phyloP scores from a whole-genome alignment of 495 filamentous ascomycete genomes.

The Lophium mytilinum region DNA sequence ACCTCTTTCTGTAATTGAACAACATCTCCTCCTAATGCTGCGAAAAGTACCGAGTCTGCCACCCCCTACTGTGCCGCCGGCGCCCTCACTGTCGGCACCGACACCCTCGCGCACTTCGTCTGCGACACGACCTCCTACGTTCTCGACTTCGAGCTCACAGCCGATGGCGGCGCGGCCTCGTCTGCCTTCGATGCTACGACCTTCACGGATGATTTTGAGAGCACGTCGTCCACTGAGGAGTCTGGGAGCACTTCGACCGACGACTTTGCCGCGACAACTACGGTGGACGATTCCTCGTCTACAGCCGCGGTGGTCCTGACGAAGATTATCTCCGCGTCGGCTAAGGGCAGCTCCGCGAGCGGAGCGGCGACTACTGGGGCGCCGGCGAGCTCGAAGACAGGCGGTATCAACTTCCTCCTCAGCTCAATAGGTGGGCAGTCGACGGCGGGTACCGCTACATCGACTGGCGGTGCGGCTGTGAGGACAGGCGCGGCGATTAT shows the following conservation, averaged over 20 bases:
- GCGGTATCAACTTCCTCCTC: no score
- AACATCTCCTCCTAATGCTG: no score
- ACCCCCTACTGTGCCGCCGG: background rate
- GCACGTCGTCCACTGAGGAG: background rate
- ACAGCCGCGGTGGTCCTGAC: no score
- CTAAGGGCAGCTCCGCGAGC: background rate
- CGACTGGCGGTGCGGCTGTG: background rate
- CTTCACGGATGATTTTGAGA: background rate
- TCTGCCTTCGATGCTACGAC: background rate
- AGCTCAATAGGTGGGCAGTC: background rate
- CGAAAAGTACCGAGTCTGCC: background rate
- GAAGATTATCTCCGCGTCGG: background rate
- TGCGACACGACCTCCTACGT: background rate
- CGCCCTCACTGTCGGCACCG: background rate
- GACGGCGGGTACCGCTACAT: background rate
- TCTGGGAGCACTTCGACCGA: background rate
- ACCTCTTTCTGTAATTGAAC: background rate
- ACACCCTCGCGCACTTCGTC: background rate
- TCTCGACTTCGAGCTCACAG: background rate
- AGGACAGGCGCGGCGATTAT: background rate
- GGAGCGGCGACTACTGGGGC: background rate
- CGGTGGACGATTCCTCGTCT: background rate
- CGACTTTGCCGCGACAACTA: background rate
- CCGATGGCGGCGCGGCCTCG: background rate
- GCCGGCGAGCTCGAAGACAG: background rate